These are phyloP conservation scores for Neurospora sp. DNA, from an alignment of 495 filamentous ascomycete species.

Conservation along the genomic window DNA sequence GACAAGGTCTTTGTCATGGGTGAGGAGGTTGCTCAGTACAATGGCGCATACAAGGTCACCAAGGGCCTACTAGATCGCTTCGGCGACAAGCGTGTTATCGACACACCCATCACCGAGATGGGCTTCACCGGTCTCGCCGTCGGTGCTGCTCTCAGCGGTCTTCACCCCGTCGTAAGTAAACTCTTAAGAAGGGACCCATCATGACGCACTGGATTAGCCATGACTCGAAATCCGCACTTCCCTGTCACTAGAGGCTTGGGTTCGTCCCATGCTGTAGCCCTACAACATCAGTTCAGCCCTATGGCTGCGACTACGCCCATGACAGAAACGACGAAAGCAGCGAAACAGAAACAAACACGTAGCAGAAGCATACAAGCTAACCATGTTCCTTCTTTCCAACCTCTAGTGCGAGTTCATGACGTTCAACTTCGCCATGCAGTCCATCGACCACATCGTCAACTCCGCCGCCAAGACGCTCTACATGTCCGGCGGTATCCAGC, in stretches of 20 bases:
- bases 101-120: slow-evolving; percentile 95
- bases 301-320: not conserved
- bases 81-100: slow-evolving; percentile 93
- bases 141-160: slow-evolving; percentile 85
- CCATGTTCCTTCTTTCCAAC: not conserved
- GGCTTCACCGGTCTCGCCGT: slow-evolving; percentile 90
- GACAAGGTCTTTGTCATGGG: slow-evolving; percentile 90
- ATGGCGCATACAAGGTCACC: slow-evolving; percentile 99
- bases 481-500: slow-evolving; percentile 99
- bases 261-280: not conserved
- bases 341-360: not conserved
- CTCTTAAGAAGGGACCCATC: not conserved
- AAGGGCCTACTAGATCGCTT: slow-evolving; percentile 95
- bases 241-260: not conserved
- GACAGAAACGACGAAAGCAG: not conserved
- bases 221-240: not conserved
- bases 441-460: slow-evolving; percentile 99
- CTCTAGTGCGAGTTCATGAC: slow-evolving; percentile 97
- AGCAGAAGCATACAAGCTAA: not conserved
- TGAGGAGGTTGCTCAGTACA: slow-evolving; percentile 98
- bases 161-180: slow-evolving; percentile 79
- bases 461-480: slow-evolving; percentile 98
- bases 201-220: not conserved
- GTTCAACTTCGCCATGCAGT: slow-evolving; percentile 99
- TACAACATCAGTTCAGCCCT: not conserved